Conservation (phyloP, 2,329 filamentous ascomycete species). For the Zymoseptoria tritici region DNA sequence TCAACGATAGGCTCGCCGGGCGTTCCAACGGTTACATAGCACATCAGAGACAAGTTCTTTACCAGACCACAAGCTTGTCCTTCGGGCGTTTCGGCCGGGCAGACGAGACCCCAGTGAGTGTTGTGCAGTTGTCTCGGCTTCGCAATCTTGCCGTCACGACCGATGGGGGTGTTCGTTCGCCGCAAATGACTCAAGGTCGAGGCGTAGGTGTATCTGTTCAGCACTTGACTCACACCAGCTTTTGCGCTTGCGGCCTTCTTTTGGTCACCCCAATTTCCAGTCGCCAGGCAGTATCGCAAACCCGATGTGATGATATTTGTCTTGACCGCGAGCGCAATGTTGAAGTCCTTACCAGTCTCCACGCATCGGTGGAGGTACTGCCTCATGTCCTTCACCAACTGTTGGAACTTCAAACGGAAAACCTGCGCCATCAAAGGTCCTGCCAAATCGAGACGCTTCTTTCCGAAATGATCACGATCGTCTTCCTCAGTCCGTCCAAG, state of each 20-base stretch:
- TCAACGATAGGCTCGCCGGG: conserved; percentile 84
- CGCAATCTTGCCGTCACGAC: conserved; percentile 94
- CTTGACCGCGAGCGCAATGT: conserved; percentile 84
- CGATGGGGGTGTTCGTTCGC: conserved; percentile 94
- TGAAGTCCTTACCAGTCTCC: conserved; percentile 82
- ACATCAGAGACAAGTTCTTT: conserved; percentile 97
- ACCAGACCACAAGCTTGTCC: conserved; percentile 96
- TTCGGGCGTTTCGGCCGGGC: conserved; percentile 94
- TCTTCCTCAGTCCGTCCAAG: conserved; percentile 89
- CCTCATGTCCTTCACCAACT: conserved; percentile 84
- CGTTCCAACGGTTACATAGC: conserved; percentile 92
- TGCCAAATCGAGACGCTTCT: conserved; percentile 93
- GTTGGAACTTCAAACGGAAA: conserved; percentile 84
- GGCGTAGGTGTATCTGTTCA: conserved; percentile 95
- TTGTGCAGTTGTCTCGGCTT: conserved; percentile 98
- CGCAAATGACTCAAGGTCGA: conserved; percentile 95
- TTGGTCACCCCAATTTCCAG: conserved; percentile 98
- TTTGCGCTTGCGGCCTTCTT: conserved; percentile 95
- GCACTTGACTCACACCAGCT: conserved; percentile 93
- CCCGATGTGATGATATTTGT: conserved; percentile 85
- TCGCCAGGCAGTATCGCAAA: conserved; percentile 92
- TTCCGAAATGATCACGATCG: conserved; percentile 97
- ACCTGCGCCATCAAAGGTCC: conserved; percentile 92
- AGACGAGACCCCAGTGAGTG: conserved; percentile 96
- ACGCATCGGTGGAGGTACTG: conserved; percentile 89